A percentile compares a stretch with the other conserved stretches of the same genome.
phyloP scores from a whole-genome alignment of 352 stramenopile genomes.

The Globisporangium ultimum region DNA sequence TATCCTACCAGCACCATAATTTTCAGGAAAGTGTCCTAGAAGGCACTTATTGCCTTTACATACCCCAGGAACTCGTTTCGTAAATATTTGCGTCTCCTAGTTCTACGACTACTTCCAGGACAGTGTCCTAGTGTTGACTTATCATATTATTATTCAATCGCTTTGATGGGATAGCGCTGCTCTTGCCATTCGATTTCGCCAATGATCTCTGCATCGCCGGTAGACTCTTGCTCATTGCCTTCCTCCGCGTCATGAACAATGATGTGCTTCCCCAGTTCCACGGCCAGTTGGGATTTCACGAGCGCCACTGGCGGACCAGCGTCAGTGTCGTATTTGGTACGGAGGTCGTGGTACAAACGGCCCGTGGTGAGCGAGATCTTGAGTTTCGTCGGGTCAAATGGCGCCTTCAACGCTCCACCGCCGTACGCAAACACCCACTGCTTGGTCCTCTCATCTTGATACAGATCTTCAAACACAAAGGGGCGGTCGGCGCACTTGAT shows the following conservation, averaged over 20 bases:
- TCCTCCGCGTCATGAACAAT: constrained; percentile 36
- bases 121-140: too few species aligned
- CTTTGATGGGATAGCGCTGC: constrained; percentile 31
- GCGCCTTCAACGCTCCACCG: constrained; percentile 48
- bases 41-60: too few species aligned
- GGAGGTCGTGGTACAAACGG: constrained; percentile 65
- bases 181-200: constrained; percentile 58
- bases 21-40: too few species aligned
- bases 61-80: too few species aligned
- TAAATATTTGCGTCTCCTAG: too few species aligned
- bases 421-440: constrained; percentile 53
- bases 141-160: constrained; percentile 32
- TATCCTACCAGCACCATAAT: too few species aligned
- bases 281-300: constrained; percentile 68
- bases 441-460: constrained; percentile 13
- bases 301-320: constrained; percentile 39
- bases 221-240: background rate
- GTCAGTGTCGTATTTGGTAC: constrained; percentile 41
- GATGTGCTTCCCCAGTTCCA: constrained; percentile 63
- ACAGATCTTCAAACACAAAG: constrained; percentile 72
- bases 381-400: constrained; percentile 50
- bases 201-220: constrained; percentile 19
- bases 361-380: constrained; percentile 64
- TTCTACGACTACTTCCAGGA: too few species aligned
- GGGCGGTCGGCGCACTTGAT: constrained; percentile 83